Percentiles rank a stretch among this genome's conserved stretches.
Evolutionary conservation across 1,284 basidiomycete species (phyloP).

Genomic region (Trichosporon sp.): DNA sequence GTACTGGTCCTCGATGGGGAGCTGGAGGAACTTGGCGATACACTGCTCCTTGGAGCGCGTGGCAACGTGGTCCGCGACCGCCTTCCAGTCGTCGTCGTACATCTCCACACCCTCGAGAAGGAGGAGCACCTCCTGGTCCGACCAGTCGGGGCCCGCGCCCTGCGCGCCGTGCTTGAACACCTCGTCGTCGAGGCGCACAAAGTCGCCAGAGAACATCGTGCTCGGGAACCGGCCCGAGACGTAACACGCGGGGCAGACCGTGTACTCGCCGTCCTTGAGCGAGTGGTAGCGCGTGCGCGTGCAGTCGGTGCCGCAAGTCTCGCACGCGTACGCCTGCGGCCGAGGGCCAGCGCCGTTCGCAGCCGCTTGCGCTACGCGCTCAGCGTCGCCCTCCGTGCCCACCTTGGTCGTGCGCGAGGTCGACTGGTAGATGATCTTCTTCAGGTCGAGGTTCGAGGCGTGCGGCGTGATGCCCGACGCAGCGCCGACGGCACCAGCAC

Average conservation of each 20-base stretch:
- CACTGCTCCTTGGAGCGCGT: constrained; percentile 89
- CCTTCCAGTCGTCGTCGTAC: constrained; percentile 95
- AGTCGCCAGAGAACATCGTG: constrained; percentile 94
- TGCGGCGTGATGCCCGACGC: constrained; percentile 54
- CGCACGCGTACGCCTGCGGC: constrained; percentile 65
- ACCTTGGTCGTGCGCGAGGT: constrained; percentile 64
- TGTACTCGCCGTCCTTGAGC: constrained; percentile 84
- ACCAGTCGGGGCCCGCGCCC: constrained; percentile 66
- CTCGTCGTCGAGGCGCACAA: constrained; percentile 75
- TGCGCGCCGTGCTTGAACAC: constrained; percentile 52
- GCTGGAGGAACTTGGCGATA: constrained; percentile 87
- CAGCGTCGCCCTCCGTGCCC: constrained; percentile 61
- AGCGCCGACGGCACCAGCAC: constrained; percentile 28
- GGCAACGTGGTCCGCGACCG: constrained; percentile 85
- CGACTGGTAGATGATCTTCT: constrained; percentile 80
- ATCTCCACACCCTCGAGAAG: constrained; percentile 94
- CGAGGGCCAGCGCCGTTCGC: constrained; percentile 51
- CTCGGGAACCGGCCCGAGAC: constrained; percentile 94
- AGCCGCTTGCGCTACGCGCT: constrained; percentile 56
- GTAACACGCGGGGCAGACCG: constrained; percentile 85
- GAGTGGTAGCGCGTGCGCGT: constrained; percentile 84
- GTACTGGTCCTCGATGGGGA: constrained; percentile 96
- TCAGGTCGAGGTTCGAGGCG: constrained; percentile 65
- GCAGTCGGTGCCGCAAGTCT: constrained; percentile 92
- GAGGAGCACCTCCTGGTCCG: constrained; percentile 80